Evolutionary conservation across 1,139 yeast genomes (phyloP).

Genomic region (Sugiyamaella paludigena): DNA sequence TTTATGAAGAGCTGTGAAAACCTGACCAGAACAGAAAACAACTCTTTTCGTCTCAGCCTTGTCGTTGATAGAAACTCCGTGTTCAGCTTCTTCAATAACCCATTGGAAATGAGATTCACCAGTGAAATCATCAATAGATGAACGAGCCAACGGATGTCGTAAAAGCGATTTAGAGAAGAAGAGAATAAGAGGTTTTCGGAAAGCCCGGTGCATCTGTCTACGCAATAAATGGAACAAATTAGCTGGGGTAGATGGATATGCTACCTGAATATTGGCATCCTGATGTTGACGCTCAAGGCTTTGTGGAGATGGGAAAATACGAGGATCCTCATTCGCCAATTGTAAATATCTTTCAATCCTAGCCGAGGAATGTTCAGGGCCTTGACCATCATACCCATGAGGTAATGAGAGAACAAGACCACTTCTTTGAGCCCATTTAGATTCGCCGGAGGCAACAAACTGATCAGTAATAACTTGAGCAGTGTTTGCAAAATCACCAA

Average conservation of each 20-base stretch:
- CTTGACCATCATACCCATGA: constrained; percentile 99
- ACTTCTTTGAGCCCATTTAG: constrained; percentile 98
- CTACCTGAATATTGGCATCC: constrained; percentile 97
- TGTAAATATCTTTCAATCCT: constrained; percentile 96
- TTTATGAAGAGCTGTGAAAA: constrained; percentile 86
- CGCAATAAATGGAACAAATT: constrained; percentile 94
- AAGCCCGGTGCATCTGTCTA: constrained; percentile 99
- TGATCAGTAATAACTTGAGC: constrained; percentile 98
- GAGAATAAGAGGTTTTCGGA: constrained; percentile 89
- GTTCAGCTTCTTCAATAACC: constrained; percentile 89
- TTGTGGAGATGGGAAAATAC: constrained; percentile 85
- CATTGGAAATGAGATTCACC: constrained; percentile 92
- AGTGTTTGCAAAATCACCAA: constrained; percentile 99
- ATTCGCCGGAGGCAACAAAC: constrained; percentile 94
- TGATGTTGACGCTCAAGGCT: constrained; percentile 96
- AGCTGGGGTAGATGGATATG: constrained; percentile 97
- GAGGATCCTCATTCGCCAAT: constrained; percentile 93
- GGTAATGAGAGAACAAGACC: constrained; percentile 95
- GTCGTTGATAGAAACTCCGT: constrained; percentile 69
- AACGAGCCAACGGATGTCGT: constrained; percentile 97
- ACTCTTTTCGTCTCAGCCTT: constrained; percentile 88
- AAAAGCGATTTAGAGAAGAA: constrained; percentile 92
- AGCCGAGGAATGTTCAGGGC: constrained; percentile 99
- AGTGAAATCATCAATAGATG: constrained; percentile 76
- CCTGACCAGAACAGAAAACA: constrained; percentile 89